Base-by-base conservation (phyloP, 192 early-diverging fungal genomes). In the Coemansia sp. region DNA sequence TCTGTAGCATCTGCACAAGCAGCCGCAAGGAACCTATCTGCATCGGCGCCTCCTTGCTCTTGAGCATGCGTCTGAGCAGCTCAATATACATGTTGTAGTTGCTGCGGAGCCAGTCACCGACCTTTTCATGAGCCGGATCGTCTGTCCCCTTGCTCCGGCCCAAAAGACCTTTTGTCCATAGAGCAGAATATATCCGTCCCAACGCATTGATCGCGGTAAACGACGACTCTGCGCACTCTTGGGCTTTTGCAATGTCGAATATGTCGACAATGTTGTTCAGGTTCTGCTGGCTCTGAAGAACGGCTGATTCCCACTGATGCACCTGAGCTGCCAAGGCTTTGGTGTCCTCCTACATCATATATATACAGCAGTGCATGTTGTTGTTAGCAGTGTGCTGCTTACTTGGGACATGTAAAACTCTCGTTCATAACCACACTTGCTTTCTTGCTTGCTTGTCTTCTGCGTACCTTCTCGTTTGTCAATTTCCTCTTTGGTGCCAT, bases 181-280 rank as follows among this genome's bases (percentile, higher is more conserved):
- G 42, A 15, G 50, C 72, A 1, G 84, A 64, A 59, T 89, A 95
- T 6, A 94, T 84, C 37, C 91, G 82, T 20, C 87, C 84, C 30
- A 94, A 75, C 0, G 92, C 83, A 67, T 88, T 84, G 31, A 92
- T 84, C 4, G 89, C 86, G 0, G 86, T 82, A 71, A 92, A 85
- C 20, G 84, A 81, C 0, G 87, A 70, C 50, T 88, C 87, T 4
- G 75, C 72, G 10, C 65, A 59, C 17, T 74, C 70, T 25, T 48
- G 45, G n/a, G 68, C 47, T 72, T 87, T 79, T 13, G 65, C 59
- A 9, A 71, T 37, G 2, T 25, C 34, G 34, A 72, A 61, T 36
- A 96, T 74, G 17, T 80, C 73, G 5, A 88, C 87, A 40, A 96
- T 78, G 61, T 90, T 87, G 74, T 93, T 93, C 13, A 94, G 74